Percentiles rank a stretch among this genome's conserved stretches.
These are phyloP conservation scores for Quillaja saponaria DNA, from an alignment of 306 rosid genomes.

Conservation along the genomic window DNA sequence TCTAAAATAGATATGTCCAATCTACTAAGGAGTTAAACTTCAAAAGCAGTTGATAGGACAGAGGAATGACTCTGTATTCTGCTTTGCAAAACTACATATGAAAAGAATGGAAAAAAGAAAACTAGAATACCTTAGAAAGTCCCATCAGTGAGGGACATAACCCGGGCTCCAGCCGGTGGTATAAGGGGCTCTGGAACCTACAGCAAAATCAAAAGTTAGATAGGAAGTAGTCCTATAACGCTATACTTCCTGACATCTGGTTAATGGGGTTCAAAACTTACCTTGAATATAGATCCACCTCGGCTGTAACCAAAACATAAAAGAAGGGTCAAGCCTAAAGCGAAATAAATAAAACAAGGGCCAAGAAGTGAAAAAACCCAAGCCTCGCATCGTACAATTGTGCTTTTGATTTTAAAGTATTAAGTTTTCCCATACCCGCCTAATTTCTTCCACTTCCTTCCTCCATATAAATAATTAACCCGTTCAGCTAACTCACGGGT, in stretches of 20 bases:
- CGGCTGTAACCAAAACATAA: constrained; percentile 60
- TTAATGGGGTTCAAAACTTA: constrained; percentile 34
- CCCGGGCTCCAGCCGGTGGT: constrained; percentile 93
- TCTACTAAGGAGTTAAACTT: constrained; percentile 20
- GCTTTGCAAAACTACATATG: constrained; percentile 8
- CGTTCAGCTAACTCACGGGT: constrained; percentile 92
- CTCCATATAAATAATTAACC: constrained; percentile 84
- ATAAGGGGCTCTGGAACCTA: constrained; percentile 98
- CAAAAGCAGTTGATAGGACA: constrained; percentile 13
- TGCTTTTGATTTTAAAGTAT: constrained; percentile 19
- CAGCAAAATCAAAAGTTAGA: constrained; percentile 30
- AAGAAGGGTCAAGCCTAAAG: constrained; percentile 33
- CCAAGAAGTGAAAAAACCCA: constrained; percentile 24
- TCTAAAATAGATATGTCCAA: constrained; percentile 14
- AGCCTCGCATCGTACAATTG: neutral
- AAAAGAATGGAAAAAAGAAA: neutral
- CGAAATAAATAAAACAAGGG: constrained; percentile 19
- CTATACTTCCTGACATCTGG: constrained; percentile 24
- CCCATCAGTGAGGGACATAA: constrained; percentile 97
- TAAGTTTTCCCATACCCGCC: constrained; percentile 77
- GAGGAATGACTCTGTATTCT: no score
- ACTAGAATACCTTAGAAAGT: constrained; percentile 68
- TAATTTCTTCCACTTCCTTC: constrained; percentile 95
- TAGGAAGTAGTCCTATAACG: constrained; percentile 15
- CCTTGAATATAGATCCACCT: constrained; percentile 89